These are phyloP conservation scores for Dujonia santamariae DNA, from an alignment of 1,139 yeast genomes.

Conservation along the genomic window DNA sequence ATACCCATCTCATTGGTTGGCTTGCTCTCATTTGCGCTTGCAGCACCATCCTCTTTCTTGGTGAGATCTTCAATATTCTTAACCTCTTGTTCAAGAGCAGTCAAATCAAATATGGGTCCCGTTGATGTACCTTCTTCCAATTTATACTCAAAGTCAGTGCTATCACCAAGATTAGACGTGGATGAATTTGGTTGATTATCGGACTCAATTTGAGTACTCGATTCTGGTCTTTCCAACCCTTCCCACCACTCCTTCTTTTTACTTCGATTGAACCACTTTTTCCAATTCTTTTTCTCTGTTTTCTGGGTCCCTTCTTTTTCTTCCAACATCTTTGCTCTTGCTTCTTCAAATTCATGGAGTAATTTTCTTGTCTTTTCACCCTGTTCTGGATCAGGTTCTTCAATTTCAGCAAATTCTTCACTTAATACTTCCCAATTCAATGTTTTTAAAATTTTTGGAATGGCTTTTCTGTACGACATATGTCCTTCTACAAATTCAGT, in stretches of 20 bases:
- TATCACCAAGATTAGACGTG: slow-evolving; percentile 1
- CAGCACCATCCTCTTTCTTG: slow-evolving; percentile 14
- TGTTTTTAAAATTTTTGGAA: slow-evolving; percentile 71
- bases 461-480: slow-evolving; percentile 92
- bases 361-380: slow-evolving; percentile 78
- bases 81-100: slow-evolving; percentile 45
- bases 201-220: neutral
- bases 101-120: slow-evolving; percentile 41
- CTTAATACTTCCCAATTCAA: slow-evolving; percentile 80
- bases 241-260: slow-evolving; percentile 85
- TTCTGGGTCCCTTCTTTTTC: slow-evolving; percentile 28
- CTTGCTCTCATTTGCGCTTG: slow-evolving; percentile 1
- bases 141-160: slow-evolving; percentile 8
- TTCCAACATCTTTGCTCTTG: slow-evolving; percentile 57
- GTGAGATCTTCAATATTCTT: slow-evolving; percentile 38
- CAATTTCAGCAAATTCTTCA: slow-evolving; percentile 94
- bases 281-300: slow-evolving; percentile 48
- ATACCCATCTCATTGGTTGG: slow-evolving; percentile 1
- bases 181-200: neutral
- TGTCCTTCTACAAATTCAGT: slow-evolving; percentile 90
- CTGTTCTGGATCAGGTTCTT: slow-evolving; percentile 91
- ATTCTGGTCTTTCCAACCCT: slow-evolving; percentile 38
- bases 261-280: slow-evolving; percentile 62
- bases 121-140: slow-evolving; percentile 13
- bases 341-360: slow-evolving; percentile 81